Conservation (phyloP, 768 basidiomycete genomes). For the Termitomyces sp. region DNA sequence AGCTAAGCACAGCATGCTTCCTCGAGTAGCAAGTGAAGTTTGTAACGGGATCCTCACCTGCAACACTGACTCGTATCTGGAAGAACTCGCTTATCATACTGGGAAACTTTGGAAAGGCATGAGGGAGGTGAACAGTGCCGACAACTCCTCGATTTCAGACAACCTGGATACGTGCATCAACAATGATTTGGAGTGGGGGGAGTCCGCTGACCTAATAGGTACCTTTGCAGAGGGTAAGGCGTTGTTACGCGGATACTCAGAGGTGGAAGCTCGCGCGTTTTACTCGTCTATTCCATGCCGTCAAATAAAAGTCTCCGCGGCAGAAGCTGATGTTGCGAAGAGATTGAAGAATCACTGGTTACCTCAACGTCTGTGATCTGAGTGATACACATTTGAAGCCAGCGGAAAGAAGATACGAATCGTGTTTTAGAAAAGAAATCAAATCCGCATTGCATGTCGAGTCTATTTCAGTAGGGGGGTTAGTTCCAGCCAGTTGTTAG, state of each 20-base stretch:
- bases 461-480: background rate
- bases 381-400: background rate
- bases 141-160: background rate
- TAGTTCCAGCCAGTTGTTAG: too few relatives aligned
- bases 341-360: conserved; percentile 59
- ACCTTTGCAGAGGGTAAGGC: conserved; percentile 50
- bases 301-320: conserved; percentile 28
- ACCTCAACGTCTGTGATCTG: conserved; percentile 44
- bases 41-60: background rate
- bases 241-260: conserved; percentile 36
- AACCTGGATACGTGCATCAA: conserved; percentile 1
- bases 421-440: too few relatives aligned
- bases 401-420: background rate
- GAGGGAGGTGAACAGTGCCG: background rate
- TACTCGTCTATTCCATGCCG: background rate
- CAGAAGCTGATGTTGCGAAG: conserved; percentile 59
- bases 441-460: background rate
- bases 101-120: background rate
- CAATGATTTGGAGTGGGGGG: conserved; percentile 1
- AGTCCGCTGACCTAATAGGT: conserved; percentile 5
- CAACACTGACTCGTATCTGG: background rate
- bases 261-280: conserved; percentile 3
- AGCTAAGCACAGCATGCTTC: background rate
- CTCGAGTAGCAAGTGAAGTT: background rate
- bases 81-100: background rate